Evolutionary conservation across 306 rosid genomes (phyloP), one percentile per base, ranked within the genome.

Genomic region (Malus sieversii): DNA sequence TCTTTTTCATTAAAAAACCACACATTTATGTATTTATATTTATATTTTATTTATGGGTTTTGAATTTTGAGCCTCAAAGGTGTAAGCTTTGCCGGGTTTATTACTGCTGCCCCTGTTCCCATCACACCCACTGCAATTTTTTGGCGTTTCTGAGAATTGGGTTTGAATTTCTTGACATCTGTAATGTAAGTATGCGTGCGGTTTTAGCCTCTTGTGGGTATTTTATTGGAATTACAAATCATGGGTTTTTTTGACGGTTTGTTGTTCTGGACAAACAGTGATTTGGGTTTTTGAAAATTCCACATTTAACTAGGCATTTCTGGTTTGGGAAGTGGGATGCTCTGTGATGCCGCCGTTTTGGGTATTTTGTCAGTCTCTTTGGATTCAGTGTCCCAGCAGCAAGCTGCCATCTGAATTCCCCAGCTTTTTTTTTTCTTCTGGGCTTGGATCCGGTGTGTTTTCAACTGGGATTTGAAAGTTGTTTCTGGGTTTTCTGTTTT

Each of bases 321-420:
- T 13, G 74, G 82, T 85, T 85, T 79, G 75, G 86, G 88, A 88
- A 76, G 81, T 80, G 70, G 84, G 87, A 91, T 85, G 85, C 84
- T 81, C 82, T 84, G 69, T 82, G 48, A 64, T 33, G 33, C 10
- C 14, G 18, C 72, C 66, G 67, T 29, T 48, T 70, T 57, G 48
- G 68, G 5, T 55, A 13, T 64, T 76, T 83, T 90, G 92, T 93
- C 92, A 87, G 92, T 84, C 87, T 80, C 85, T 79, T 90, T 77
- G 89, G 87, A 88, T 90, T 81, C 78, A 68, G 82, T 87, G 86
- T 77, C 42, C 68, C 30, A 75, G 82, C 38, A 80, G 79, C 93
- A 48, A 5, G 81, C 78, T 44, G 71, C 73, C 74, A 82, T 78
- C 83, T 81, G 80, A 84, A 75, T 73, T 77, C 88, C 77, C 81